Percentiles rank a stretch among this genome's conserved stretches.
Conservation (phyloP, 2,329 filamentous ascomycete species). For the Pseudogymnoascus sp. region DNA sequence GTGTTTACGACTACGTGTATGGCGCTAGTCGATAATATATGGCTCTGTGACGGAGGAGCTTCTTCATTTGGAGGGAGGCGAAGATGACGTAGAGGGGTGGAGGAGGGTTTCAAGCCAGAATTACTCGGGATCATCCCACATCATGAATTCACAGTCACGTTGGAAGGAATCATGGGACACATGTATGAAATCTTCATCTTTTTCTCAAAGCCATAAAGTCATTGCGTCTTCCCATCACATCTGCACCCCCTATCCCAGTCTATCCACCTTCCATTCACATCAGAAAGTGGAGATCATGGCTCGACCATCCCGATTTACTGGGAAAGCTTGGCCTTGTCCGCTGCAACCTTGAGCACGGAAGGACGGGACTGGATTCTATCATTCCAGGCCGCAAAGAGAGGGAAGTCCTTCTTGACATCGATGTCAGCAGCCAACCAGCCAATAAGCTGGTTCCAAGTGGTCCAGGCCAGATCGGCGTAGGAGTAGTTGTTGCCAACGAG, state of each 20-base stretch:
- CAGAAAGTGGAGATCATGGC: neutral
- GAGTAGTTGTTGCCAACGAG: constrained; percentile 33
- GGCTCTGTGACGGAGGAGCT: neutral
- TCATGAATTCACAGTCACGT: neutral
- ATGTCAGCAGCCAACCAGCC: neutral
- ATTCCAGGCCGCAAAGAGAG: neutral
- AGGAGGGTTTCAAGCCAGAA: neutral
- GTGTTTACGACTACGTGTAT: neutral
- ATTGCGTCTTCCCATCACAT: neutral
- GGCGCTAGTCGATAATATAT: neutral
- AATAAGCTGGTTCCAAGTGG: constrained; percentile 24
- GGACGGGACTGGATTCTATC: neutral
- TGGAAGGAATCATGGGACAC: neutral
- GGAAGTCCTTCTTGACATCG: constrained; percentile 1
- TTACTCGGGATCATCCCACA: neutral
- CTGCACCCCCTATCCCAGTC: neutral
- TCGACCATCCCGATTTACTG: neutral
- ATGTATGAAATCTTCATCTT: neutral
- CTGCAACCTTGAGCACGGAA: neutral
- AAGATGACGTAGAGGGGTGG: neutral
- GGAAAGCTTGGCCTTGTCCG: neutral
- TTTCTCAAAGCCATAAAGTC: neutral
- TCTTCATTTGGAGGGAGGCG: too few species aligned
- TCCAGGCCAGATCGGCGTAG: constrained; percentile 34
- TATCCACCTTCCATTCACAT: neutral